Conservation (phyloP, 352 stramenopile species). For the Globisporangium carolinianum region DNA sequence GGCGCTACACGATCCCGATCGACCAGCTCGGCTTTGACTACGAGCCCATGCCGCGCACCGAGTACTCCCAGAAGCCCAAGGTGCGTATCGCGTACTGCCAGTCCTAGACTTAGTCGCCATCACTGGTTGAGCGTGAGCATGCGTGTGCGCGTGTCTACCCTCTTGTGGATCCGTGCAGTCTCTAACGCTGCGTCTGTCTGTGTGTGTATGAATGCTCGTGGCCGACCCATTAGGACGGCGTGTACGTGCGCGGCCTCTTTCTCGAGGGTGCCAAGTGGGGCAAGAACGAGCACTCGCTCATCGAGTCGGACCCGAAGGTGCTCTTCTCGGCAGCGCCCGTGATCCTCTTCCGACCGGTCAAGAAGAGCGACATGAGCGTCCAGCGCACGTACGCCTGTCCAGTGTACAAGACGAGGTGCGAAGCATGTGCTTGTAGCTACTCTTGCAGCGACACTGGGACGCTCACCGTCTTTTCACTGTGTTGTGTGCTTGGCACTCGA, state of each 20-base stretch:
- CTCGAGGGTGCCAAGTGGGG: constrained; percentile 87
- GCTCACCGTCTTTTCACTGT: no score
- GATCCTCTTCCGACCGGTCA: constrained; percentile 77
- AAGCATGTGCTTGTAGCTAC: background rate
- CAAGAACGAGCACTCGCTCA: constrained; percentile 56
- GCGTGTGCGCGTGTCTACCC: no score
- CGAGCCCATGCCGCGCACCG: constrained; percentile 68
- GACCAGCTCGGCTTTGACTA: constrained; percentile 80
- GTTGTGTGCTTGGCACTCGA: background rate
- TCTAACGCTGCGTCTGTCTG: background rate
- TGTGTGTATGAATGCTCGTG: background rate
- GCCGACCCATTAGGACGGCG: constrained; percentile 44
- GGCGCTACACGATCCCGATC: constrained; percentile 90
- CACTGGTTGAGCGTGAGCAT: no score
- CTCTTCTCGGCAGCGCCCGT: constrained; percentile 81
- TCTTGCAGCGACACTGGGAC: no score
- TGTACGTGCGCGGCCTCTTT: constrained; percentile 86
- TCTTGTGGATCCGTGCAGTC: background rate
- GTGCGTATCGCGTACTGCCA: constrained; percentile 14
- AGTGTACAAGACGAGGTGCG: constrained; percentile 91
- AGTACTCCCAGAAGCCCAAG: constrained; percentile 68
- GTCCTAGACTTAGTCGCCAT: no score
- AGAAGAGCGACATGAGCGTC: constrained; percentile 71
- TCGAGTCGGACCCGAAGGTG: constrained; percentile 84
- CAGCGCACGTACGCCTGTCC: constrained; percentile 83